Conservation (phyloP, 371 early-diverging fungal genomes). For the Homolaphlyctis polyrhiza region DNA sequence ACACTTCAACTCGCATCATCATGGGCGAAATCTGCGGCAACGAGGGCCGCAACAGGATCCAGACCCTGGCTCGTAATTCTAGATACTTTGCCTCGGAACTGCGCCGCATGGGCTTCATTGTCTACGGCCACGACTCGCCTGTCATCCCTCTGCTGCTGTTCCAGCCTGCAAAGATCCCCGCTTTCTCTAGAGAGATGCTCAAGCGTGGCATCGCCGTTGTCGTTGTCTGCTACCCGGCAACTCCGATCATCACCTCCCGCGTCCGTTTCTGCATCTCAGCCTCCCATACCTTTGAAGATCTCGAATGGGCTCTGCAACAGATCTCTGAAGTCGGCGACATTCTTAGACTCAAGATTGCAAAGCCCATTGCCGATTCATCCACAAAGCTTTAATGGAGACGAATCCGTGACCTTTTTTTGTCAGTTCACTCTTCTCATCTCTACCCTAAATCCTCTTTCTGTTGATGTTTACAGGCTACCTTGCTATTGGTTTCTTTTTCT, state of each 20-base stretch:
- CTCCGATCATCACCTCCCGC: conserved; percentile 86
- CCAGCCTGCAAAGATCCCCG: conserved; percentile 97
- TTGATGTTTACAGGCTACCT: too few species aligned
- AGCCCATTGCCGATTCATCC: not conserved
- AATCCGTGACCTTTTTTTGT: too few species aligned
- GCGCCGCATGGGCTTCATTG: conserved; percentile 89
- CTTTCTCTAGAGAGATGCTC: conserved; percentile 91
- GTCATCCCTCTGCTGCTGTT: conserved; percentile 96
- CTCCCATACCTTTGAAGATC: conserved; percentile 92
- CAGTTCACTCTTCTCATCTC: too few species aligned
- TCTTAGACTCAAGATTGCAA: conserved; percentile 30
- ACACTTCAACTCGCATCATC: conserved; percentile 84
- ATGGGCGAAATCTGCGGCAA: conserved; percentile 81
- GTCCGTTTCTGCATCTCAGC: conserved; percentile 97
- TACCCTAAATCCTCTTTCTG: too few species aligned
- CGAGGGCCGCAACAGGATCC: conserved; percentile 75
- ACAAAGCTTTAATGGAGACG: too few species aligned
- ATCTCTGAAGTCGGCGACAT: conserved; percentile 43
- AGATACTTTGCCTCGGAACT: conserved; percentile 80
- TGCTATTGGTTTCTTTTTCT: too few species aligned
- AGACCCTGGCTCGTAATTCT: conserved; percentile 83
- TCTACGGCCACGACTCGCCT: conserved; percentile 92
- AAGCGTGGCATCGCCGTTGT: conserved; percentile 94
- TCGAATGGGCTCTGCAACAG: conserved; percentile 58
- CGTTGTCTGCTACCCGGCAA: conserved; percentile 94